A percentile compares a stretch with the other conserved stretches of the same genome.
phyloP scores from a whole-genome alignment of 805 yeast genomes.

The Wickerhamomyces ciferrii region DNA sequence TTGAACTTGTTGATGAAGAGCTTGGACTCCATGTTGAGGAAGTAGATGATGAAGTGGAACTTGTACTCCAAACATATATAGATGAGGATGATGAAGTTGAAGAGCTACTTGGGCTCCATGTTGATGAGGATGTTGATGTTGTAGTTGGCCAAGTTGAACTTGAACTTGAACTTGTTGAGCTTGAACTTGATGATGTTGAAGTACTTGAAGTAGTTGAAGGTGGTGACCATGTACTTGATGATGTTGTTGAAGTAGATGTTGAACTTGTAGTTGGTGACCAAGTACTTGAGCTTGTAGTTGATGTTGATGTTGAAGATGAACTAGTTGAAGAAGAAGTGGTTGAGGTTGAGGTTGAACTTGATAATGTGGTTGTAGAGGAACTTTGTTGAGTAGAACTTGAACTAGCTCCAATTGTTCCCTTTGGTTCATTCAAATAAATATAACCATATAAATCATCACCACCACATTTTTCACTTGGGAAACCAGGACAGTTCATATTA shows the following conservation, averaged over 20 bases:
- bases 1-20: background rate
- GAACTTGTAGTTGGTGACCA: constrained; percentile 15
- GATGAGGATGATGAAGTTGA: constrained; percentile 4
- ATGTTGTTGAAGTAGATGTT: constrained; percentile 3
- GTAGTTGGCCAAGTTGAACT: constrained; percentile 3
- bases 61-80: no score
- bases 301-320: constrained; percentile 11
- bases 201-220: constrained; percentile 5
- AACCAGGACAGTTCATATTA: constrained; percentile 35
- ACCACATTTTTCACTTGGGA: constrained; percentile 33
- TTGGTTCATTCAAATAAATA: constrained; percentile 19
- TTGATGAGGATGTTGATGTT: constrained; percentile 3
- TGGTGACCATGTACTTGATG: constrained; percentile 6
- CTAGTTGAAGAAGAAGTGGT: constrained; percentile 10
- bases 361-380: constrained; percentile 11
- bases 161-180: constrained; percentile 6
- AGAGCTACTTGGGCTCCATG: constrained; percentile 6
- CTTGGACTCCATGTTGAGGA: constrained; percentile 2
- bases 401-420: constrained; percentile 1
- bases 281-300: constrained; percentile 23
- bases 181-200: constrained; percentile 3
- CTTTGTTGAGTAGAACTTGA: constrained; percentile 8
- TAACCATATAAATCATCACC: constrained; percentile 38
- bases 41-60: constrained; percentile 4
- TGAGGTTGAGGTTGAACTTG: constrained; percentile 14